Percentiles rank a stretch among this genome's conserved stretches.
phyloP scores from a whole-genome alignment of 139 green algal species.

The Picochlorum sp. region DNA sequence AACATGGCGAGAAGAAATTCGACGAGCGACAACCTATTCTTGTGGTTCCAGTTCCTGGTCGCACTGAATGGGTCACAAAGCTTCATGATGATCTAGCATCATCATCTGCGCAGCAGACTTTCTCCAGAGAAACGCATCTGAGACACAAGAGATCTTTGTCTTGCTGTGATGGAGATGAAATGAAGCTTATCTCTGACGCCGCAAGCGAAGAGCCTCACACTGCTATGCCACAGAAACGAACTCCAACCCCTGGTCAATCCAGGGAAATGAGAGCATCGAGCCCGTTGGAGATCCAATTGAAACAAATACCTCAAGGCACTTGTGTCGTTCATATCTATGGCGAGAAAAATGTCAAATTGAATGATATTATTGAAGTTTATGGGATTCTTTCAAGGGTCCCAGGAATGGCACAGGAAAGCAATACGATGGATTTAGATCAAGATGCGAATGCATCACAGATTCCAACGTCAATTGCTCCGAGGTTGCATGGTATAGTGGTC shows the following conservation, averaged over 20 bases:
- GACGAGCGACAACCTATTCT: constrained; percentile 20
- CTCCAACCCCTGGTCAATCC: too few relatives aligned
- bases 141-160: not conserved
- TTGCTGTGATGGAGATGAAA: too few relatives aligned
- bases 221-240: too few relatives aligned
- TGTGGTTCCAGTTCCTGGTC: constrained; percentile 28
- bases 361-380: constrained; percentile 56
- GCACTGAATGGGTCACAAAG: constrained; percentile 31
- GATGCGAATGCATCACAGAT: constrained; percentile 35
- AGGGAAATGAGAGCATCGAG: not conserved
- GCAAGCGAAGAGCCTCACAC: too few relatives aligned
- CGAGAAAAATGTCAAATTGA: constrained; percentile 37
- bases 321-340: constrained; percentile 55
- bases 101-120: constrained; percentile 5
- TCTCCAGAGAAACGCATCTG: too few relatives aligned
- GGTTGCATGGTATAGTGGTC: constrained; percentile 42
- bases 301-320: constrained; percentile 25
- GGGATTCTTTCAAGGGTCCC: constrained; percentile 39
- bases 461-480: constrained; percentile 45
- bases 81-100: constrained; percentile 1
- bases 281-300: constrained; percentile 8
- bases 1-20: constrained; percentile 8
- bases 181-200: too few relatives aligned
- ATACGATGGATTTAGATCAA: constrained; percentile 15
- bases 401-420: constrained; percentile 26